Evolutionary conservation across 2,329 filamentous ascomycete genomes (phyloP).

Genomic region (Ophiostoma angusticollis): DNA sequence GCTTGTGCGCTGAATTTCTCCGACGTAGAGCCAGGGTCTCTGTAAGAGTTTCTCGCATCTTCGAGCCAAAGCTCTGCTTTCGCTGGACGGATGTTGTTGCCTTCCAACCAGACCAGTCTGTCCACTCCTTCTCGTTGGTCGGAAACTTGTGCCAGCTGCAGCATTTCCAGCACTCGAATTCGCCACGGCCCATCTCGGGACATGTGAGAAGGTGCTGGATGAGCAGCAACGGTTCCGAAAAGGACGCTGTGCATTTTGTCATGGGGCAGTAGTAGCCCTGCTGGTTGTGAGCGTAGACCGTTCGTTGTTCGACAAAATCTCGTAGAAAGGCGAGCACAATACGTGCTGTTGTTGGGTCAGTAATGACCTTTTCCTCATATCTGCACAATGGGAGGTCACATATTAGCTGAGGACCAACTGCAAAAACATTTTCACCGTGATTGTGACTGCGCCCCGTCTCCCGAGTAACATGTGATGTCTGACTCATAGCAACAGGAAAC

Average conservation of each 20-base stretch:
- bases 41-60: slow-evolving; percentile 15
- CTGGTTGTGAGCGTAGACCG: slow-evolving; percentile 10
- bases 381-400: too few species aligned
- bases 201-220: slow-evolving; percentile 20
- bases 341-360: slow-evolving; percentile 18
- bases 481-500: background rate
- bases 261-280: slow-evolving; percentile 19
- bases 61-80: slow-evolving; percentile 18
- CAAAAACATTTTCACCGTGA: too few species aligned
- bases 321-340: slow-evolving; percentile 20
- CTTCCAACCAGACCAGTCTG: slow-evolving; percentile 18
- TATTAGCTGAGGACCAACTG: too few species aligned
- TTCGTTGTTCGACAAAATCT: slow-evolving; percentile 17
- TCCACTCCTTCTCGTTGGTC: slow-evolving; percentile 20
- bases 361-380: slow-evolving; percentile 19
- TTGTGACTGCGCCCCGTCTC: too few species aligned
- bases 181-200: slow-evolving; percentile 16
- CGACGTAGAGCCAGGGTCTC: slow-evolving; percentile 10
- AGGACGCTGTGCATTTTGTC: slow-evolving; percentile 16
- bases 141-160: slow-evolving; percentile 18
- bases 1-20: slow-evolving; percentile 3
- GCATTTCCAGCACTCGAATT: slow-evolving; percentile 20
- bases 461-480: background rate
- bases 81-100: slow-evolving; percentile 11
- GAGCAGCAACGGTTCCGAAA: slow-evolving; percentile 16